Conservation (phyloP, 176 grass and related monocot species). For the Aegilops bicornis region DNA sequence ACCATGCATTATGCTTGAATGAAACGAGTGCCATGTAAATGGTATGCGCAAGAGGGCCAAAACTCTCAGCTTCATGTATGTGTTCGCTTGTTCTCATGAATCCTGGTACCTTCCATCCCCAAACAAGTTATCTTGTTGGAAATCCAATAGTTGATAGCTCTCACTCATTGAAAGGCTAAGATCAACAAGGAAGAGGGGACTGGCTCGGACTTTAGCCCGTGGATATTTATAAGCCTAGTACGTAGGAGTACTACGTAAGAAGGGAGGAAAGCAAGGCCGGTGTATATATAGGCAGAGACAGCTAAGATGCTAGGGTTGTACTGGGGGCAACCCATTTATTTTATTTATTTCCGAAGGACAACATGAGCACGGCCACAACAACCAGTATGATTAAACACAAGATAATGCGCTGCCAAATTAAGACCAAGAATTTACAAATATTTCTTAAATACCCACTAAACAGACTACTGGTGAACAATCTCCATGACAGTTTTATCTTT, state of each 20-base stretch:
- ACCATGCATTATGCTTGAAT: too few species aligned
- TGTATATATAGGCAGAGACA: neutral
- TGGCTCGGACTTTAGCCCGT: neutral
- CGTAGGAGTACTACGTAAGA: neutral
- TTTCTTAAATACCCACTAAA: neutral
- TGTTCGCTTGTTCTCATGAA: neutral
- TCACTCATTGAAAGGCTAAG: neutral
- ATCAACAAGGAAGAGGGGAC: neutral
- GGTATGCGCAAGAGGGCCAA: too few species aligned
- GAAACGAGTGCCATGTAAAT: too few species aligned
- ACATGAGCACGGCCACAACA: neutral
- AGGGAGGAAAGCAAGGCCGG: neutral
- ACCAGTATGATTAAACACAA: neutral
- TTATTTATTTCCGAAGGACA: neutral
- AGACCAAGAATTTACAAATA: slow-evolving; percentile 25
- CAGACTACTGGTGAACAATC: neutral
- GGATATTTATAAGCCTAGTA: neutral
- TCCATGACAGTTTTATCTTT: neutral
- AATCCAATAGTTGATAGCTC: neutral
- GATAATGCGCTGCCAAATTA: neutral
- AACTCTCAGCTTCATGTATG: too few species aligned
- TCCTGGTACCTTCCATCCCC: neutral
- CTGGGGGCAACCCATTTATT: neutral
- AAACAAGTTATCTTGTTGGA: neutral
- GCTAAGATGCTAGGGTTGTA: neutral